A percentile compares a stretch with the other conserved stretches of the same genome.
These are phyloP conservation scores for Penicillium sp. DNA, from an alignment of 2,329 filamentous ascomycete species.

Conservation along the genomic window DNA sequence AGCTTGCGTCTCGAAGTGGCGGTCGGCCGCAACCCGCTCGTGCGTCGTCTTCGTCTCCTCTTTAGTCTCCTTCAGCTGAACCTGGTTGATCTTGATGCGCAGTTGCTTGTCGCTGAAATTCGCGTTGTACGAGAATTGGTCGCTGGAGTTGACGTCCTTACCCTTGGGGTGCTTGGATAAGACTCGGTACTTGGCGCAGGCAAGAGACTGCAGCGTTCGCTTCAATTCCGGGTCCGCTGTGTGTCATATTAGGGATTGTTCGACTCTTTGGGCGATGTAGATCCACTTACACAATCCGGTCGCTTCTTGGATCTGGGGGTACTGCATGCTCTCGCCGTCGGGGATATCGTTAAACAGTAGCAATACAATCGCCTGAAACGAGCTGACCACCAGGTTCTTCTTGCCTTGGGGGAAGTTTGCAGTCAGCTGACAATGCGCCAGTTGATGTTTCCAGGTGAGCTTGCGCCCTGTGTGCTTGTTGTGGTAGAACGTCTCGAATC, in stretches of 20 bases:
- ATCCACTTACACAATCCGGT: conserved; percentile 64
- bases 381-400: conserved; percentile 88
- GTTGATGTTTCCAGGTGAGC: conserved; percentile 84
- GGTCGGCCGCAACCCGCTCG: conserved; percentile 80
- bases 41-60: conserved; percentile 94
- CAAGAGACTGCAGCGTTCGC: conserved; percentile 89
- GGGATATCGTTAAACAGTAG: conserved; percentile 79
- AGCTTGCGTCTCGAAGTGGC: conserved; percentile 94
- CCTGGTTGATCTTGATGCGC: conserved; percentile 97
- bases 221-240: conserved; percentile 71
- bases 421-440: conserved; percentile 86
- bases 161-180: conserved; percentile 82
- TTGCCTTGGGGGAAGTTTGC: conserved; percentile 73
- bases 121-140: conserved; percentile 81
- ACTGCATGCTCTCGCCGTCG: conserved; percentile 64
- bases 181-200: conserved; percentile 83
- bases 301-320: conserved; percentile 69
- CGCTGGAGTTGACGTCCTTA: conserved; percentile 71
- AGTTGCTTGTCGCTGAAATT: conserved; percentile 76
- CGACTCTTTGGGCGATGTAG: not conserved
- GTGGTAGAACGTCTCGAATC: conserved; percentile 84
- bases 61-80: conserved; percentile 92
- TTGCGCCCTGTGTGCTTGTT: conserved; percentile 83
- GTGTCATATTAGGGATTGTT: conserved; percentile 24
- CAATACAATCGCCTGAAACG: conserved; percentile 87